phyloP scores from a whole-genome alignment of 1,139 yeast species.

The Arxiozyma telluris region DNA sequence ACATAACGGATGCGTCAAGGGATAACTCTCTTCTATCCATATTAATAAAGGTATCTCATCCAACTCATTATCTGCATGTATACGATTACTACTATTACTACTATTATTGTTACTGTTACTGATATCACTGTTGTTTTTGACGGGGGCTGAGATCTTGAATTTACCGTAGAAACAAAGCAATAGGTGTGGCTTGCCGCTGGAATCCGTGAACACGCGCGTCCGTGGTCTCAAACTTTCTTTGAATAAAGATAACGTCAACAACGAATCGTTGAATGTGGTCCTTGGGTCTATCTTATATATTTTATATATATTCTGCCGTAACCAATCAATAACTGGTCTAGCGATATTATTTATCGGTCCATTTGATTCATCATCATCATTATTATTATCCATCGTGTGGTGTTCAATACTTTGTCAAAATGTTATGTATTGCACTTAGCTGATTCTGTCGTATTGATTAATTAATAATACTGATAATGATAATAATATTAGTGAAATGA shows the following conservation, averaged over 20 bases:
- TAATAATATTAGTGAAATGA: no score
- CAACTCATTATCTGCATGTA: conserved; percentile 17
- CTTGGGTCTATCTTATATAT: conserved; percentile 40
- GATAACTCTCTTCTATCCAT: conserved; percentile 73
- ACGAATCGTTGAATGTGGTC: conserved; percentile 52
- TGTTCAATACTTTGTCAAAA: no score
- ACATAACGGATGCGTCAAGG: conserved; percentile 50
- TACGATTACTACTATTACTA: not conserved
- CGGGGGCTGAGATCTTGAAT: conserved; percentile 16
- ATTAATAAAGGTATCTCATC: conserved; percentile 62
- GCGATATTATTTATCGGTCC: conserved; percentile 7
- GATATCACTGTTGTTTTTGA: conserved; percentile 6
- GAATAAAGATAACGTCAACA: conserved; percentile 42
- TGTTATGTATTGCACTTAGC: no score
- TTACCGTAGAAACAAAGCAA: conserved; percentile 59
- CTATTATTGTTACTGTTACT: no score
- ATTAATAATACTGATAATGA: no score
- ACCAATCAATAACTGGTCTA: conserved; percentile 43
- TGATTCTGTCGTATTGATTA: no score
- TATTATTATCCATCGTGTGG: no score
- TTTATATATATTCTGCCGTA: conserved; percentile 41
- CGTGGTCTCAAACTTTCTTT: conserved; percentile 53
- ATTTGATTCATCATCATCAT: not conserved
- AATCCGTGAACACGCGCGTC: conserved; percentile 60
- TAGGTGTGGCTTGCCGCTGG: conserved; percentile 49